A percentile compares a stretch with the other conserved stretches of the same genome.
These are phyloP conservation scores for Larix kaempferi DNA, from an alignment of 75 land plant species.

Conservation along the genomic window DNA sequence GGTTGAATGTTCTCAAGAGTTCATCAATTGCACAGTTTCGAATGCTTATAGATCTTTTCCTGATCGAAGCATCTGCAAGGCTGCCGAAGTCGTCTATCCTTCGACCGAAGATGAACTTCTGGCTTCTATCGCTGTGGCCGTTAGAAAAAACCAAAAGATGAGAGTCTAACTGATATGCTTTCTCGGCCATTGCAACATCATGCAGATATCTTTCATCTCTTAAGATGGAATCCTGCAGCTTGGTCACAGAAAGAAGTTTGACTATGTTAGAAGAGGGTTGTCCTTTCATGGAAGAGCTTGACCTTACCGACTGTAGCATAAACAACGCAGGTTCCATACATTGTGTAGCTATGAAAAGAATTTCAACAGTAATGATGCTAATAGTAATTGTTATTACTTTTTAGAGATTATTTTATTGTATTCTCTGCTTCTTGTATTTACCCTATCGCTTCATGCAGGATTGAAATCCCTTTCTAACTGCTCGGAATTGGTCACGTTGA, in stretches of 20 bases:
- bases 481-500: slow-evolving; percentile 51
- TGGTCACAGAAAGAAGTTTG: slow-evolving; percentile 62
- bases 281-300: slow-evolving; percentile 74
- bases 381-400: background rate
- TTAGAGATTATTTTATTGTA: background rate
- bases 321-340: slow-evolving; percentile 65
- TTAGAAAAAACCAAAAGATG: slow-evolving; percentile 30
- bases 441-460: slow-evolving; percentile 42
- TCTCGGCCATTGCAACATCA: slow-evolving; percentile 52
- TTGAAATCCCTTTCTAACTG: slow-evolving; percentile 68
- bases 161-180: slow-evolving; percentile 57
- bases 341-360: background rate
- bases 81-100: slow-evolving; percentile 31
- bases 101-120: slow-evolving; percentile 31
- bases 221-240: slow-evolving; percentile 80
- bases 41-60: no score
- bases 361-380: background rate
- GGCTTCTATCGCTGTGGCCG: slow-evolving; percentile 22
- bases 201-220: slow-evolving; percentile 69
- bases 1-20: no score
- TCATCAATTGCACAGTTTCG: no score
- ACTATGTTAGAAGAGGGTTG: slow-evolving; percentile 58
- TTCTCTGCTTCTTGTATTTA: slow-evolving; percentile 16
- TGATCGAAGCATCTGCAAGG: slow-evolving; percentile 36
- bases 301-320: slow-evolving; percentile 77